A percentile compares a stretch with the other conserved stretches of the same genome.
Conservation (phyloP, 345 rosid genomes). For the Melaleuca alternifolia region DNA sequence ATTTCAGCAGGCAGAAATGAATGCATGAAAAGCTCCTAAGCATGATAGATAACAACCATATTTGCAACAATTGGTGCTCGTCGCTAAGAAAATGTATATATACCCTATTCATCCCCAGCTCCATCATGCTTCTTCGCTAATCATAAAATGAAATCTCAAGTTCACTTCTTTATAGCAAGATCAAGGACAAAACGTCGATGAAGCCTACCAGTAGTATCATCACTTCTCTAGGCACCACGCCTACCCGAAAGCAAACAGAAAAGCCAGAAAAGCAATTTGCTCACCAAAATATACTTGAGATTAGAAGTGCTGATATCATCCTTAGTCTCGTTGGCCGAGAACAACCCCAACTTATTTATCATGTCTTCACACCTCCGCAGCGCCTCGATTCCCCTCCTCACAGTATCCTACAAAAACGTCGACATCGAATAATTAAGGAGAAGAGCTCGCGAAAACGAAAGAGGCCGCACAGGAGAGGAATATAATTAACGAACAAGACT, state of each 20-base stretch:
- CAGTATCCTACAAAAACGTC: conserved; percentile 28
- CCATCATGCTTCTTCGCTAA: background rate
- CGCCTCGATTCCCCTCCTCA: conserved; percentile 59
- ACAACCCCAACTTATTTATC: conserved; percentile 69
- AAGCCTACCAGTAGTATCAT: background rate
- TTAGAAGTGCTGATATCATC: conserved; percentile 76
- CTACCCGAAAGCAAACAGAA: background rate
- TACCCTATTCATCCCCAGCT: background rate
- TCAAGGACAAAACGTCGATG: background rate
- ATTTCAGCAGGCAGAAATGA: background rate
- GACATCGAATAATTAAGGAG: background rate
- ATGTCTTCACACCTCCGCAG: conserved; percentile 79
- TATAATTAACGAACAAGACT: background rate
- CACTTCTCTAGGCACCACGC: background rate
- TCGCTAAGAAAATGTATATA: background rate
- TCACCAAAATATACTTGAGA: conserved; percentile 86
- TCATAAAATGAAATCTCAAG: background rate
- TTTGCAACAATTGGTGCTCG: background rate
- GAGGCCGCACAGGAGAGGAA: background rate
- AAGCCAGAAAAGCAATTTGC: background rate
- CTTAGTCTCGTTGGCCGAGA: conserved; percentile 81
- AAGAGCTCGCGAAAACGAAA: background rate
- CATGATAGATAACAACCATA: background rate
- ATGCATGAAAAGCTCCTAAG: background rate
- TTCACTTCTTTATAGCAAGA: background rate